Base-by-base conservation (phyloP, 2,329 filamentous ascomycete genomes). In the Beauveria sp. region DNA sequence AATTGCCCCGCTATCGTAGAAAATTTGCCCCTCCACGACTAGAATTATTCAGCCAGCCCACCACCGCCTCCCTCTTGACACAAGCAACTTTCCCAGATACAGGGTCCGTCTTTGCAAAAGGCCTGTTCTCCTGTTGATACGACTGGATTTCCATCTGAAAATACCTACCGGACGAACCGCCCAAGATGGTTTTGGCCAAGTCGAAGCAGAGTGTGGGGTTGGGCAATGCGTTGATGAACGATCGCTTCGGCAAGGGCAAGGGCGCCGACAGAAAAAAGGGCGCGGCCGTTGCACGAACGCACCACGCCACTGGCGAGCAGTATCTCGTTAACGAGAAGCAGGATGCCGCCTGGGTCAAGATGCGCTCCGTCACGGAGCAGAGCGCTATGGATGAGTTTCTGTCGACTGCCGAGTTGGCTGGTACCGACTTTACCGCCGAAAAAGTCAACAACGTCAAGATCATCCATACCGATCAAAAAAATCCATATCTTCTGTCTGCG, bases 381-480 rank as follows among this genome's bases (percentile, higher is more conserved):
- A 93, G 89, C 67, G 93, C 93, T 50, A 86, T 99, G 64, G 95
- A 99, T 74, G 95, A 99, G 75, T 99, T 99, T 75, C 80, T 99
- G 66, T 90, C 89, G 62, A 99, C 95, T 1, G 96, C 95, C 65
- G 93, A 98, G 77, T 80, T 99, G 68, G 95, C 95, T n/a, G 93
- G 92, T 66, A 99, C 95, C 67, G 95, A 99, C 73, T 99, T 99
- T 75, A 98, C 93, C 1, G 96, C 95, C 30, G 93, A 98, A 80
- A 98, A 98, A 83, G 90, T 96, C 85, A 98, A 93, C 78, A 98
- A 96, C 72, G 90, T 98, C 76, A 97, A 97, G 80, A 97, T 99
- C 72, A 97, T 99, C 68, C 95, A 99, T 74, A 88, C 88, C 67
- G 92, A 97, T 74, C 93, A 97, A 77, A 91, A 89, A 78, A 99